phyloP scores from a whole-genome alignment of 805 yeast genomes.

The Candida sanyiensis region DNA sequence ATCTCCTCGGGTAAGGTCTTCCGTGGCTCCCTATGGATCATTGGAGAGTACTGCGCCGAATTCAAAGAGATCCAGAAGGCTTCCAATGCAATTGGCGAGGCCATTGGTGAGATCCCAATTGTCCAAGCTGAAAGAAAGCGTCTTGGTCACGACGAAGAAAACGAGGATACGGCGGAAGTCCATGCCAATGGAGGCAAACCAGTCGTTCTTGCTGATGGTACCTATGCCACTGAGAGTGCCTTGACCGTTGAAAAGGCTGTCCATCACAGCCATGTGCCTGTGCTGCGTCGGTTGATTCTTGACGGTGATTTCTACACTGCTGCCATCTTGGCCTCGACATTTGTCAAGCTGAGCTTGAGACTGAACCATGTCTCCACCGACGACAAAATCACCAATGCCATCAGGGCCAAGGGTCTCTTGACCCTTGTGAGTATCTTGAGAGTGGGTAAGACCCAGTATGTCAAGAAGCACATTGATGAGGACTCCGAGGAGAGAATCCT shows the following conservation, averaged over 20 bases:
- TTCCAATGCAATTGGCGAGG: conserved; percentile 80
- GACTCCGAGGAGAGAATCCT: conserved; percentile 94
- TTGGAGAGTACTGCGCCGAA: conserved; percentile 84
- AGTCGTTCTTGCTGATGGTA: conserved; percentile 94
- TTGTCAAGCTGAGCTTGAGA: conserved; percentile 82
- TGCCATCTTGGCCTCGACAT: conserved; percentile 79
- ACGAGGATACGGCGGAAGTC: conserved; percentile 24
- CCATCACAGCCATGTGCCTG: conserved; percentile 45
- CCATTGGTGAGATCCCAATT: conserved; percentile 90
- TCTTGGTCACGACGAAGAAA: conserved; percentile 18
- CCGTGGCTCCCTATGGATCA: conserved; percentile 91
- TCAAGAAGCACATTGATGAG: conserved; percentile 79
- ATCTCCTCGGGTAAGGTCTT: conserved; percentile 85
- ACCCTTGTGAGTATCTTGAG: conserved; percentile 88
- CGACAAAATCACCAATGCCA: conserved; percentile 63
- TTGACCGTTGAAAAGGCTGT: conserved; percentile 46
- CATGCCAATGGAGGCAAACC: conserved; percentile 52
- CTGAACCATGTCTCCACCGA: conserved; percentile 52
- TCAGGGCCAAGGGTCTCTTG: conserved; percentile 91
- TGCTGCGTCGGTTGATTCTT: conserved; percentile 74
- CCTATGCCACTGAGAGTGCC: conserved; percentile 93
- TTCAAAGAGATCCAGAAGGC: conserved; percentile 69
- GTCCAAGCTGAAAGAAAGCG: conserved; percentile 61
- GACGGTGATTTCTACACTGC: conserved; percentile 90
- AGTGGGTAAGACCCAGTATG: conserved; percentile 71